phyloP scores from a whole-genome alignment of 345 rosid genomes.

The Moricandia moricandioides region DNA sequence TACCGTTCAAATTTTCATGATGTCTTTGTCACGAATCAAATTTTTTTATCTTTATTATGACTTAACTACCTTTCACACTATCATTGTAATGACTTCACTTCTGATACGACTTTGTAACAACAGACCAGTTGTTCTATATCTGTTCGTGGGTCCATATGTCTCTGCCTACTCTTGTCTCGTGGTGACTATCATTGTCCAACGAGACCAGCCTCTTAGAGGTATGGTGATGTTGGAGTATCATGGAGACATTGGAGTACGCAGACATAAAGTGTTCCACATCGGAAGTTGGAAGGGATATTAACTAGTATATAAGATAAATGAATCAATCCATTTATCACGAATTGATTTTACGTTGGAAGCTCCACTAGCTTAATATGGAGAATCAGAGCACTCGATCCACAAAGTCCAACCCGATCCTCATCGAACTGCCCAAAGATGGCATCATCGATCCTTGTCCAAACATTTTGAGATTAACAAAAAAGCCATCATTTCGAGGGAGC shows the following conservation, averaged over 20 bases:
- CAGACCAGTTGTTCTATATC: not conserved
- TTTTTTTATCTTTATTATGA: not conserved
- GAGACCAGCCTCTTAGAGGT: not conserved
- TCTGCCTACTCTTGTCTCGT: not conserved
- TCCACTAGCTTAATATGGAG: too few species aligned
- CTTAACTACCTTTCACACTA: not conserved
- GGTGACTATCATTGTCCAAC: not conserved
- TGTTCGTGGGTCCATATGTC: not conserved
- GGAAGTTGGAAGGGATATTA: too few species aligned
- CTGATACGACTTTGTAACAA: not conserved
- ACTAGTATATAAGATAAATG: too few species aligned
- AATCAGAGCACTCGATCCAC: too few species aligned
- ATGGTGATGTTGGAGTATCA: not conserved
- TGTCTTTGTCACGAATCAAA: constrained; percentile 1
- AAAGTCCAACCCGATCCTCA: too few species aligned
- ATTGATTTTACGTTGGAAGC: too few species aligned
- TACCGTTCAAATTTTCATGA: not conserved
- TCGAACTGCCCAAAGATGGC: too few species aligned
- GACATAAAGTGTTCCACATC: too few species aligned
- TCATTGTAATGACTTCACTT: not conserved
- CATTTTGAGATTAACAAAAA: too few species aligned
- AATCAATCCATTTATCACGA: too few species aligned
- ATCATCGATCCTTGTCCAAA: too few species aligned
- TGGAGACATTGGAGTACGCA: not conserved
- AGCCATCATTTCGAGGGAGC: too few species aligned